Evolutionary conservation across 176 grass and related monocot genomes (phyloP), one percentile per base, ranked within the genome.

Genomic region (Neostapfia colusana): DNA sequence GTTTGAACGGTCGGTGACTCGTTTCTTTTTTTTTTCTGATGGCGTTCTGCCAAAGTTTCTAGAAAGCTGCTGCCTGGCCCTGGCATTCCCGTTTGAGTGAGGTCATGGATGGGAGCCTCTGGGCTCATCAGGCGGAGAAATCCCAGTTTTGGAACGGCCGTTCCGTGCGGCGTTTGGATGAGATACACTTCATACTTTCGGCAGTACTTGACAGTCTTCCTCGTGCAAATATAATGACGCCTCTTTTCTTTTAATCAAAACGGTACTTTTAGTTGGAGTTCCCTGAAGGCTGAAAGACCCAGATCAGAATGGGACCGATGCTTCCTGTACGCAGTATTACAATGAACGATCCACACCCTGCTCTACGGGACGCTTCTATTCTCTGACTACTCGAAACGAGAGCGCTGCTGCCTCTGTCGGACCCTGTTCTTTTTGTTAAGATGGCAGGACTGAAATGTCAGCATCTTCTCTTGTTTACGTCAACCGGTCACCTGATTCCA

Each of bases 141-240:
- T 35, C 8, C 58, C 45, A 37, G 54, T 6, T 63, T 43, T 1
- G 36, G 36, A 76, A 27, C 0, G 67, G 55, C 28, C 41, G 51
- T 40, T 43, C 71, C 57, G 65, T 68, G 63, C 58, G 48, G 85
- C n/a, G 67, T 65, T 78, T 87, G 79, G 72, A 66, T 51, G 79
- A 23, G 60, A 65, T 66, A n/a, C n/a, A n/a, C n/a, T n/a, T n/a
- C n/a, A n/a, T n/a, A n/a, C n/a, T n/a, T n/a, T n/a, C n/a, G 23
- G 8, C 5, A 58, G 55, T 26, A 25, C 55, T 25, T 56, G 8
- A n/a, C n/a, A 10, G n/a, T n/a, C 49, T 53, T 53, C 6, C 18
- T n/a, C 21, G 51, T 21, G 23, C 10, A 10, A 23, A 26, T 31
- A n/a, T 42, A 41, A 40, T 5, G 23, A 23, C 20, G 48, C 24